Evolutionary conservation across 2,329 filamentous ascomycete genomes (phyloP).

Genomic region (Fusarium camptoceras): DNA sequence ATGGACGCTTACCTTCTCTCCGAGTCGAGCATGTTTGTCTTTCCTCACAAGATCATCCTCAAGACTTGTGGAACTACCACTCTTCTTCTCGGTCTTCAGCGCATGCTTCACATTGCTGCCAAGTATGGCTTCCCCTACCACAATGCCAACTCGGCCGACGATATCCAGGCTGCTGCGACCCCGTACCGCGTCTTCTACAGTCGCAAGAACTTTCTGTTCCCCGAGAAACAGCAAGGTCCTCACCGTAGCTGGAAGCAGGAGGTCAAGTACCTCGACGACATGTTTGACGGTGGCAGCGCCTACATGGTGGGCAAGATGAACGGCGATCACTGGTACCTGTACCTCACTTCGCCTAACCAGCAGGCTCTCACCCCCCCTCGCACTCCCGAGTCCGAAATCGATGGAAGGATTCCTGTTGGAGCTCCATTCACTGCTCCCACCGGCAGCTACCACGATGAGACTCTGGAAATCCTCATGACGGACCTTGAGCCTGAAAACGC

Average conservation of each 20-base stretch:
- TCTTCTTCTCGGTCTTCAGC: conserved; percentile 86
- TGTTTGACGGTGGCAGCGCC: conserved; percentile 91
- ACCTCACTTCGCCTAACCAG: conserved; percentile 88
- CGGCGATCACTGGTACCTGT: conserved; percentile 98
- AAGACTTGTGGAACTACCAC: conserved; percentile 99
- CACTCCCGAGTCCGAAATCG: conserved; percentile 71
- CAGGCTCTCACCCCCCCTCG: conserved; percentile 82
- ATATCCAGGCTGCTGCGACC: conserved; percentile 80
- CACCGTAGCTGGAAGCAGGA: conserved; percentile 98
- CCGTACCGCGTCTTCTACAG: conserved; percentile 99
- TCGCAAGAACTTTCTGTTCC: conserved; percentile 97
- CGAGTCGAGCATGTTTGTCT: conserved; percentile 99
- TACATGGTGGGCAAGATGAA: conserved; percentile 99
- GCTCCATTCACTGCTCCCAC: conserved; percentile 55
- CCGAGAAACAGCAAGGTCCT: conserved; percentile 91
- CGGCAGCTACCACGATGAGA: conserved; percentile 75
- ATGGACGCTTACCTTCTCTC: conserved; percentile 97
- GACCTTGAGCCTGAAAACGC: conserved; percentile 76
- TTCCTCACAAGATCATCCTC: conserved; percentile 98
- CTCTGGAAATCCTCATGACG: conserved; percentile 79
- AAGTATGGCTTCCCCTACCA: conserved; percentile 87
- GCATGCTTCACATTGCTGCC: conserved; percentile 92
- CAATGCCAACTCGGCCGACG: conserved; percentile 72
- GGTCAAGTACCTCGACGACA: conserved; percentile 90
- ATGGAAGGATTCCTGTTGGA: conserved; percentile 65